A percentile compares a stretch with the other conserved stretches of the same genome.
These are phyloP conservation scores for Pythium dissotocum DNA, from an alignment of 352 stramenopile species.

Conservation along the genomic window DNA sequence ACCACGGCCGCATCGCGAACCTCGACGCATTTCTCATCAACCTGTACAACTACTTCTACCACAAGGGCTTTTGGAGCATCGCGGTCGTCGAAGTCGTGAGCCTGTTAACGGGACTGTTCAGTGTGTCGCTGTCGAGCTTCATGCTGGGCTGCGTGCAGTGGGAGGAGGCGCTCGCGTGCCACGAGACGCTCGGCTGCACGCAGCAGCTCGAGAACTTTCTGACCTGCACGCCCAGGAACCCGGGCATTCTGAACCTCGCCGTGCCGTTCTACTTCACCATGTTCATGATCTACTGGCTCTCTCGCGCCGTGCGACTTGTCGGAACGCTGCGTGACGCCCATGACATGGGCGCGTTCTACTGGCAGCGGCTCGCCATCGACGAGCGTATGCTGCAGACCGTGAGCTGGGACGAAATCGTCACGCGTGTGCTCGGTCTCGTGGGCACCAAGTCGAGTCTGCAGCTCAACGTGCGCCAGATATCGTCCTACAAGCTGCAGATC, in stretches of 20 bases:
- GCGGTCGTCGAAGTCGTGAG: slow-evolving; percentile 89
- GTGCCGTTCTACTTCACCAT: slow-evolving; percentile 93
- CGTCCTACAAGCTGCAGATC: slow-evolving; percentile 81
- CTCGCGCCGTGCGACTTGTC: slow-evolving; percentile 81
- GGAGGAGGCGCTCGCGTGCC: slow-evolving; percentile 83
- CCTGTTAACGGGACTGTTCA: slow-evolving; percentile 95
- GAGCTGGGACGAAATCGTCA: slow-evolving; percentile 90
- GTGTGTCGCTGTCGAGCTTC: slow-evolving; percentile 93
- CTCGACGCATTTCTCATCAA: slow-evolving; percentile 92
- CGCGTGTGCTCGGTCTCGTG: slow-evolving; percentile 74
- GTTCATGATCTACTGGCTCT: slow-evolving; percentile 93
- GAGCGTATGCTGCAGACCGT: slow-evolving; percentile 82
- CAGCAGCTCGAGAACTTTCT: slow-evolving; percentile 71
- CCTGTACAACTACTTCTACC: slow-evolving; percentile 95
- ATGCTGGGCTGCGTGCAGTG: slow-evolving; percentile 97
- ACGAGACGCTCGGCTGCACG: slow-evolving; percentile 81
- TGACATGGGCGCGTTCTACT: slow-evolving; percentile 93
- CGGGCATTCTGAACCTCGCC: slow-evolving; percentile 59
- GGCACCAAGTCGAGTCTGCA: slow-evolving; percentile 59
- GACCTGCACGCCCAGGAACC: slow-evolving; percentile 57
- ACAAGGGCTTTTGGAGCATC: slow-evolving; percentile 92
- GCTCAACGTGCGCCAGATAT: slow-evolving; percentile 86
- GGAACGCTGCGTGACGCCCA: slow-evolving; percentile 83
- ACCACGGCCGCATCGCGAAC: slow-evolving; percentile 72
- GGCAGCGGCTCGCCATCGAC: slow-evolving; percentile 90